Evolutionary conservation across 495 filamentous ascomycete species (phyloP).

Genomic region (Immersiella caudata): DNA sequence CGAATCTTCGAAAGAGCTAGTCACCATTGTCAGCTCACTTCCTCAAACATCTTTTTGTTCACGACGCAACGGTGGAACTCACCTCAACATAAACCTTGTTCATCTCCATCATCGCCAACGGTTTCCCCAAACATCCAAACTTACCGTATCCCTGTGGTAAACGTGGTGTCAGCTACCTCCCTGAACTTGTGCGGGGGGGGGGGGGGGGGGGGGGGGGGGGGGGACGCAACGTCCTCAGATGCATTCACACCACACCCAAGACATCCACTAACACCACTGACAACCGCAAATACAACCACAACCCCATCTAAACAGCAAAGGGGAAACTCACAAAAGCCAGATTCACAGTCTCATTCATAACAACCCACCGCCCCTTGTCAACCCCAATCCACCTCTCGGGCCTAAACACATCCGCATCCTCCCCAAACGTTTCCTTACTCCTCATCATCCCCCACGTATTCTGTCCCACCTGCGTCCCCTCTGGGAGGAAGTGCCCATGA

Average conservation of each 20-base stretch:
- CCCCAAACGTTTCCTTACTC: conserved; percentile 35
- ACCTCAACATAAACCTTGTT: conserved; percentile 58
- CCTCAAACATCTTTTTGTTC: too few relatives aligned
- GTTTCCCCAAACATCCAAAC: conserved; percentile 42
- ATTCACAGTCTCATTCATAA: conserved; percentile 36
- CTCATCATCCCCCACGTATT: conserved; percentile 42
- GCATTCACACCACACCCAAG: too few relatives aligned
- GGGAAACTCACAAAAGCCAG: conserved; percentile 35
- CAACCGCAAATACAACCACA: too few relatives aligned
- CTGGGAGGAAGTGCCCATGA: conserved; percentile 55
- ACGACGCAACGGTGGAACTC: too few relatives aligned
- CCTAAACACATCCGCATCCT: conserved; percentile 47
- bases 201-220: too few relatives aligned
- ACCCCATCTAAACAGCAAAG: too few relatives aligned
- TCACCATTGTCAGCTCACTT: neutral
- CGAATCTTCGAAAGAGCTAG: conserved; percentile 1
- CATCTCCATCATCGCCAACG: conserved; percentile 44
- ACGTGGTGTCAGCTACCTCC: too few relatives aligned
- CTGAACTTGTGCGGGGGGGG: too few relatives aligned
- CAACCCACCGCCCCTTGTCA: conserved; percentile 27
- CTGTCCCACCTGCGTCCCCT: conserved; percentile 58
- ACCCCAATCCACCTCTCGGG: conserved; percentile 57
- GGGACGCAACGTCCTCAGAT: too few relatives aligned
- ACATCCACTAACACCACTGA: too few relatives aligned
- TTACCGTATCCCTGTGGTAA: conserved; percentile 41